Evolutionary conservation across 2,329 filamentous ascomycete species (phyloP), one percentile per base, ranked within the genome.

Genomic region (Trichoderma guizhouense): DNA sequence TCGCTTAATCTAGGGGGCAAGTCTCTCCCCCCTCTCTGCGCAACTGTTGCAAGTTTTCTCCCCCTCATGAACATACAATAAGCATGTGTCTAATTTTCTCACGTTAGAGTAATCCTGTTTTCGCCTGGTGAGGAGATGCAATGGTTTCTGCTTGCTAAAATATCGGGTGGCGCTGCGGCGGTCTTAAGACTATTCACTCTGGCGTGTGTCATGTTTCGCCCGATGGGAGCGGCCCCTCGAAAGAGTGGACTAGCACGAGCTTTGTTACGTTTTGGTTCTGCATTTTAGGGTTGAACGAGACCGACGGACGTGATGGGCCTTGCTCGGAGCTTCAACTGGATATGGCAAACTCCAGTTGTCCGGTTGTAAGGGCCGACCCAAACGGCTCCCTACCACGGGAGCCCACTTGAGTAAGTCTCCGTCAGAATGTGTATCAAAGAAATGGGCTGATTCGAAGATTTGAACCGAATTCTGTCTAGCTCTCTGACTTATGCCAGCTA

Each of bases 161-260:
- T 24, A 28, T 32, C 28, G 36, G n/a, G 66, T 69, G 55, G 66
- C 53, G 66, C 26, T 26, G 55, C 36, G 66, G 55, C 66, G 53
- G 66, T 39, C 12, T 69, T 21, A 14, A 36, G 36, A 43, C 57
- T 61, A 61, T 69, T 51, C 21, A 14, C 28, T 57, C 30, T 69
- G 55, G 66, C 55, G 55, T 26, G 66, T 69, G 66, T 69, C 66
- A 69, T 60, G 53, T 69, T 34, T 21, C 8, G 55, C 11, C 15
- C 12, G 43, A 26, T 21, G 63, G 18, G 21, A 36, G 26, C 18
- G 28, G 58, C 28, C 66, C 66, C 66, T 61, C 14, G 53, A 36
- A 28, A 68, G 34, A 60, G 65, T 68, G 65, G 65, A 68, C 34
- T 4, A 34, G 32, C 21, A 58, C 18, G 30, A 14, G 15, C 15